Percentiles rank a stretch among this genome's conserved stretches.
phyloP scores from a whole-genome alignment of 495 filamentous ascomycete species.

The Penicillium roqueforti region DNA sequence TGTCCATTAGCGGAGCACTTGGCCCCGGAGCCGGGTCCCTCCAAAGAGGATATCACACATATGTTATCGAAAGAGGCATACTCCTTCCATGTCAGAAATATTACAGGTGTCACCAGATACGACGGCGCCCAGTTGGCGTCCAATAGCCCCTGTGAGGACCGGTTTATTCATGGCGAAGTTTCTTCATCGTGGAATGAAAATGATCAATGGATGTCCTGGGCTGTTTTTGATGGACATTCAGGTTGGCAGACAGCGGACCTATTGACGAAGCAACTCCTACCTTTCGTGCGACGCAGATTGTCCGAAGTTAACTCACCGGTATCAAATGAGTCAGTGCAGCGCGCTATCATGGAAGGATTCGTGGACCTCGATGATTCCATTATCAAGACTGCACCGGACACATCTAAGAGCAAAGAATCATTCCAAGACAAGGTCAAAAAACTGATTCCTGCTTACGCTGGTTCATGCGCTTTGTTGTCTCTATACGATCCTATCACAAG shows the following conservation, averaged over 20 bases:
- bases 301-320: constrained; percentile 16
- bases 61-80: constrained; percentile 28
- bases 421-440: constrained; percentile 32
- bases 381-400: constrained; percentile 36
- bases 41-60: constrained; percentile 22
- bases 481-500: constrained; percentile 48
- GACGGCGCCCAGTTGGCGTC: constrained; percentile 44
- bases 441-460: constrained; percentile 45
- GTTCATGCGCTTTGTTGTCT: constrained; percentile 58
- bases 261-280: constrained; percentile 38
- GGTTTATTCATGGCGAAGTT: constrained; percentile 42
- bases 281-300: constrained; percentile 36
- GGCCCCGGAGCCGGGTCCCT: constrained; percentile 13
- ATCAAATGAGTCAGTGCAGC: constrained; percentile 30
- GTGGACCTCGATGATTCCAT: constrained; percentile 47
- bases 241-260: constrained; percentile 43
- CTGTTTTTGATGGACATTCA: constrained; percentile 50
- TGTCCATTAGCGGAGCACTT: constrained; percentile 13
- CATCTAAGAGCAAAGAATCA: constrained; percentile 18
- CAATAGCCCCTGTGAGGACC: constrained; percentile 47
- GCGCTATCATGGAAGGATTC: constrained; percentile 47
- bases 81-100: constrained; percentile 24
- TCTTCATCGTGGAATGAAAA: constrained; percentile 32
- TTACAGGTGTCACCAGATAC: constrained; percentile 37
- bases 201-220: constrained; percentile 46